Percentiles rank a stretch among this genome's conserved stretches.
These are phyloP conservation scores for Trichoderma sp. DNA, from an alignment of 2,329 filamentous ascomycete species.

Conservation along the genomic window DNA sequence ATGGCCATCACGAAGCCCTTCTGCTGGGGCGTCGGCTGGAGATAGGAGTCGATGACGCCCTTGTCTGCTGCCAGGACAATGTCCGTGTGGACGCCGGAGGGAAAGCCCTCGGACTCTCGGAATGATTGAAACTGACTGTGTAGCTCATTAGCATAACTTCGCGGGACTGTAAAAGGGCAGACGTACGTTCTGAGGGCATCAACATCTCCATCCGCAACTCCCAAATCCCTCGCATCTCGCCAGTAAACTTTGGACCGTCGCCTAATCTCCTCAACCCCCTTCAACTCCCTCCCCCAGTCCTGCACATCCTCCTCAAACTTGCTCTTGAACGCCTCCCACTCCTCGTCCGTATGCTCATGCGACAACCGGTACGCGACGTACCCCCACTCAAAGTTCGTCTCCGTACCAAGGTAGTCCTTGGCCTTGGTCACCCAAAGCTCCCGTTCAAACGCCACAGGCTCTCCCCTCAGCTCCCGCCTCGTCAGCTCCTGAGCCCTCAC, in stretches of 20 bases:
- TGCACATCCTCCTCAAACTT: slow-evolving; percentile 35
- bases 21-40: slow-evolving; percentile 26
- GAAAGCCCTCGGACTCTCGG: background rate
- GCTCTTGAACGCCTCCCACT: slow-evolving; percentile 35
- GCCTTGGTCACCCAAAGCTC: slow-evolving; percentile 21
- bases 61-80: slow-evolving; percentile 35
- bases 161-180: background rate
- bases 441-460: background rate
- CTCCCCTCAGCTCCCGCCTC: slow-evolving; percentile 30
- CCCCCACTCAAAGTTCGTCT: slow-evolving; percentile 30
- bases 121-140: background rate
- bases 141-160: background rate
- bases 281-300: slow-evolving; percentile 35
- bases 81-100: background rate
- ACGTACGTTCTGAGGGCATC: slow-evolving; percentile 34
- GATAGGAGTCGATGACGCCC: slow-evolving; percentile 35
- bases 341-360: slow-evolving; percentile 30
- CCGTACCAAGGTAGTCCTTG: background rate
- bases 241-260: slow-evolving; percentile 32
- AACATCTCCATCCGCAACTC: slow-evolving; percentile 31
- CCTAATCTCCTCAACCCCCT: slow-evolving; percentile 27
- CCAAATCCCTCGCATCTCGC: slow-evolving; percentile 32
- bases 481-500: slow-evolving; percentile 10
- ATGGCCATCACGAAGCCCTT: slow-evolving; percentile 33
- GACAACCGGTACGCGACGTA: slow-evolving; percentile 35